Conservation (phyloP, 2,329 filamentous ascomycete genomes). For the Leptographium galeiforme region DNA sequence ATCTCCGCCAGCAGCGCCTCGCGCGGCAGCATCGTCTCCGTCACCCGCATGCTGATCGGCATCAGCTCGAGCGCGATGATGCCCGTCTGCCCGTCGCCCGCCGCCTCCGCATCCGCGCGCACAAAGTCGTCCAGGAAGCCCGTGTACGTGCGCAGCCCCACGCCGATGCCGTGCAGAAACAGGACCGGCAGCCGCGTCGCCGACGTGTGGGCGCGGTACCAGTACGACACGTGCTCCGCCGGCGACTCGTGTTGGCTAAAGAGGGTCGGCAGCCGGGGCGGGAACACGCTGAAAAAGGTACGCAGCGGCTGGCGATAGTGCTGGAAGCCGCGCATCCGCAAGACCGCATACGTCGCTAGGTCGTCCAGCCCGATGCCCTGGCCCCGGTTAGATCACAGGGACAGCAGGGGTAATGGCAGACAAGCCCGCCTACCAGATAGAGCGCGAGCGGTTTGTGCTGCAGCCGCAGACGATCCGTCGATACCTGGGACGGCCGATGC, state of each 20-base stretch:
- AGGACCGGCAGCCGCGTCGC: background rate
- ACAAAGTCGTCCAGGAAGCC: background rate
- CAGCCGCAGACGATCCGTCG: background rate
- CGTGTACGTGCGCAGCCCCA: background rate
- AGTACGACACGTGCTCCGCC: background rate
- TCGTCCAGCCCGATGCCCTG: background rate
- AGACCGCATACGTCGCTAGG: background rate
- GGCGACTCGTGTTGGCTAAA: background rate
- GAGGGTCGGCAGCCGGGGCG: background rate
- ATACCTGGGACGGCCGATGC: background rate
- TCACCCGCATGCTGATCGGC: slow-evolving; percentile 1
- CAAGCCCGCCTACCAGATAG: background rate
- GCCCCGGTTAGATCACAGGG: background rate
- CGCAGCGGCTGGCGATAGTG: background rate
- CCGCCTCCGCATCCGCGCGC: background rate
- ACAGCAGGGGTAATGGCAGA: background rate
- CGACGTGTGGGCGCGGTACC: background rate
- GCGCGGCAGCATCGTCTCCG: background rate
- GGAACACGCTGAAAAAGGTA: background rate
- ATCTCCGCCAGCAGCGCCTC: background rate
- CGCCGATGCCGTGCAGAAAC: background rate
- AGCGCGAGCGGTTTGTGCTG: background rate
- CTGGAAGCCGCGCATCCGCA: background rate
- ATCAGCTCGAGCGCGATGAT: background rate
- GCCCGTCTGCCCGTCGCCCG: background rate